A percentile compares a stretch with the other conserved stretches of the same genome.
phyloP scores from a whole-genome alignment of 2,329 filamentous ascomycete species.

The Fusarium sp. region DNA sequence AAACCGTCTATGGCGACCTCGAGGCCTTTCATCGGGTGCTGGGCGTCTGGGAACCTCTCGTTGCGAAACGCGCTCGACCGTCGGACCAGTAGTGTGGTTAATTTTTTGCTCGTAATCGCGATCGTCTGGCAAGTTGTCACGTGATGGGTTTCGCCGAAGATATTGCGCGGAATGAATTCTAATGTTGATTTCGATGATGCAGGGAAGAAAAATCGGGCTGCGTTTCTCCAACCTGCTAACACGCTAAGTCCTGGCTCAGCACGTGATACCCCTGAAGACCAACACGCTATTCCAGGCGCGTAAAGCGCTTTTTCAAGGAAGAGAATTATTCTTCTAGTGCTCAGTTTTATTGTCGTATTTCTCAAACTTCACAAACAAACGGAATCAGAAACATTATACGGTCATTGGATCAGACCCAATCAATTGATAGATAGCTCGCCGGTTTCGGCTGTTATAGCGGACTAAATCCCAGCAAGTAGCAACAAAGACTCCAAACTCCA shows the following conservation, averaged over 20 bases:
- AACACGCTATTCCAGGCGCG: slow-evolving; percentile 31
- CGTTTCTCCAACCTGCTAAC: slow-evolving; percentile 24
- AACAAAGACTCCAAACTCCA: slow-evolving; percentile 46
- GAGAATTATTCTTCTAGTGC: not conserved
- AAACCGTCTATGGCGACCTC: slow-evolving; percentile 43
- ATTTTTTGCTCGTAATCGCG: slow-evolving; percentile 41
- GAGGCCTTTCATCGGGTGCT: slow-evolving; percentile 48
- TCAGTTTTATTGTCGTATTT: not conserved
- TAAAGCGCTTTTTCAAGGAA: slow-evolving; percentile 7
- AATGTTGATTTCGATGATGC: slow-evolving; percentile 45
- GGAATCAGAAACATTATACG: not conserved
- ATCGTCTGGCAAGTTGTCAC: slow-evolving; percentile 49
- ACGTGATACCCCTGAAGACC: slow-evolving; percentile 48
- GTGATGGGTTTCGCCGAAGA: slow-evolving; percentile 44
- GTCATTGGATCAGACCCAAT: not conserved
- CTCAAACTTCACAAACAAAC: not conserved
- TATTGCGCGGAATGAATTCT: slow-evolving; percentile 31
- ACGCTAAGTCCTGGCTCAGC: slow-evolving; percentile 42
- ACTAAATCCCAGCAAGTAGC: slow-evolving; percentile 30
- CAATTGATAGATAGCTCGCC: slow-evolving; percentile 14
- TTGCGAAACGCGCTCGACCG: slow-evolving; percentile 40
- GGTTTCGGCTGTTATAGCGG: slow-evolving; percentile 25
- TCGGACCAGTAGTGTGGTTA: slow-evolving; percentile 40
- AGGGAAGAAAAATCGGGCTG: slow-evolving; percentile 47
- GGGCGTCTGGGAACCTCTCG: slow-evolving; percentile 38